Percentiles rank a stretch among this genome's conserved stretches.
phyloP scores from a whole-genome alignment of 345 rosid genomes.

The Chamaenerion angustifolium region DNA sequence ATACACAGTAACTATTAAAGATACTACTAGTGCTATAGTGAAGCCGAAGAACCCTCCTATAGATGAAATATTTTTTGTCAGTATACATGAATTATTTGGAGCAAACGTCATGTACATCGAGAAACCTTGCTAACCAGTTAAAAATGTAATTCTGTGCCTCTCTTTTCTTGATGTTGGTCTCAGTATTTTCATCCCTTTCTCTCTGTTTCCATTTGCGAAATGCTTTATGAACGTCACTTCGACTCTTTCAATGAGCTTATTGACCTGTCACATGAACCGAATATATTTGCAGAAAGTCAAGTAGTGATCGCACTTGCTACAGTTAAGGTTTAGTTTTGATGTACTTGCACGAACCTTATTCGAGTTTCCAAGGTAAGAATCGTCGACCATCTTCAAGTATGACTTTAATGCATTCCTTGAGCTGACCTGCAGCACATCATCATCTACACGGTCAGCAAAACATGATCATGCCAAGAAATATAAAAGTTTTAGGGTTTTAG shows the following conservation, averaged over 20 bases:
- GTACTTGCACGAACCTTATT: conserved; percentile 26
- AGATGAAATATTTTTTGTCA: not conserved
- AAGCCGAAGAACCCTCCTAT: conserved; percentile 59
- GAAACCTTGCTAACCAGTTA: conserved; percentile 25
- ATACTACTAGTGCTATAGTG: conserved; percentile 42
- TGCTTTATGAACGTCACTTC: conserved; percentile 58
- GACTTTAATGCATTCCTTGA: conserved; percentile 38
- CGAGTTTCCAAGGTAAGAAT: conserved; percentile 54
- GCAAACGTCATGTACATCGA: too few species aligned
- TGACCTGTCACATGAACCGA: conserved; percentile 29
- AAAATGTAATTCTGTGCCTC: conserved; percentile 52
- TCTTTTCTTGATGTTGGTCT: conserved; percentile 50
- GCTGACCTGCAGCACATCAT: conserved; percentile 27
- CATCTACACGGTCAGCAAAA: not conserved
- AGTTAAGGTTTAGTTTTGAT: too few species aligned
- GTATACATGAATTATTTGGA: not conserved
- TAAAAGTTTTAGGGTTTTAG: not conserved
- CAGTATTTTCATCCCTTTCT: conserved; percentile 49
- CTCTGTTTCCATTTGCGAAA: conserved; percentile 59
- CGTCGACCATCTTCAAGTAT: conserved; percentile 58
- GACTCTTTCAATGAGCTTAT: conserved; percentile 50
- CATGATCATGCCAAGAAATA: not conserved
- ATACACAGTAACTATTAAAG: conserved; percentile 37
- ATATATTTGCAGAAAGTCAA: too few species aligned
- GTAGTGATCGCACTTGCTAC: too few species aligned